Conservation (phyloP, 2,329 filamentous ascomycete genomes). For the Stagonosporopsis tanaceti region DNA sequence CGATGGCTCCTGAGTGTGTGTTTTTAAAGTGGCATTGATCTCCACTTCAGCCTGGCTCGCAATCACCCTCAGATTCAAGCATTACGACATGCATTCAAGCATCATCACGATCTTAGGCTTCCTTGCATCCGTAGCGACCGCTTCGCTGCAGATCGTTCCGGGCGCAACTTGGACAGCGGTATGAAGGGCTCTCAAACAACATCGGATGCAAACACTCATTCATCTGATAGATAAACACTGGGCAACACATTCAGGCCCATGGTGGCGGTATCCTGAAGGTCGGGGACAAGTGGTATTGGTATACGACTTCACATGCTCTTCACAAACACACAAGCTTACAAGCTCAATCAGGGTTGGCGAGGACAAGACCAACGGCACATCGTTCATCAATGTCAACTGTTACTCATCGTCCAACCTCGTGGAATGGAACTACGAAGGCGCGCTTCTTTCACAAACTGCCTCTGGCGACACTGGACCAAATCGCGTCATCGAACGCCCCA, state of each 20-base stretch:
- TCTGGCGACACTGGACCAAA: constrained; percentile 67
- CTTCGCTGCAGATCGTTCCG: constrained; percentile 50
- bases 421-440: constrained; percentile 69
- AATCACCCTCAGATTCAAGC: background rate
- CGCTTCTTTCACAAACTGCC: constrained; percentile 62
- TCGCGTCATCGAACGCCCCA: constrained; percentile 72
- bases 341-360: constrained; percentile 65
- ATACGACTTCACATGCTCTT: background rate
- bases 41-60: background rate
- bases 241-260: constrained; percentile 70
- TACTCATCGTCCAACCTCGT: constrained; percentile 70
- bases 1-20: background rate
- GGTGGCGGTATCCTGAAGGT: constrained; percentile 70
- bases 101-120: constrained; percentile 21
- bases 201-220: constrained; percentile 8
- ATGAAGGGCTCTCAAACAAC: background rate
- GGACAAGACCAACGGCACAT: constrained; percentile 69
- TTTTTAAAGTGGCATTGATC: background rate
- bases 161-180: constrained; percentile 53
- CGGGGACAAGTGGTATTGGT: constrained; percentile 65
- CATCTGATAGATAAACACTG: constrained; percentile 48
- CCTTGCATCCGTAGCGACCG: constrained; percentile 31
- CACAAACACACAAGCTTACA: background rate
- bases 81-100: constrained; percentile 29
- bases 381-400: constrained; percentile 72